A percentile compares a stretch with the other conserved stretches of the same genome.
Evolutionary conservation across 2,329 filamentous ascomycete genomes (phyloP).

Genomic region (Pseudogymnoascus sp.): DNA sequence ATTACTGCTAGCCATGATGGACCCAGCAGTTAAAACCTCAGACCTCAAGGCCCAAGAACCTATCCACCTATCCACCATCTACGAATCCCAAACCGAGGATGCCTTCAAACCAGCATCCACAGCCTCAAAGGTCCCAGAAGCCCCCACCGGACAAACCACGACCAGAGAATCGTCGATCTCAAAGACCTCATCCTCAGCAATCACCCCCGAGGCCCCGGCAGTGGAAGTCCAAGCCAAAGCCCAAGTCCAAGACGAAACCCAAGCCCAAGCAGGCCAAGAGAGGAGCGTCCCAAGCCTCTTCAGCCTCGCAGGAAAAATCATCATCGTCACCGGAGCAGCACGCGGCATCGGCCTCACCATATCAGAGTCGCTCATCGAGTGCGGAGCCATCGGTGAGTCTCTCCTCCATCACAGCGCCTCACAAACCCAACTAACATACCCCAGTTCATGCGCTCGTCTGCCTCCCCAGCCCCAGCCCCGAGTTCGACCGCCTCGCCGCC

Average conservation of each 20-base stretch:
- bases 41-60: not conserved
- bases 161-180: not conserved
- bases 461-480: not conserved
- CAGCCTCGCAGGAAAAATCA: constrained; percentile 77
- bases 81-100: not conserved
- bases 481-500: constrained; percentile 47
- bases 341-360: constrained; percentile 62
- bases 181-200: not conserved
- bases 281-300: constrained; percentile 44
- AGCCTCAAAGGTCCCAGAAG: not conserved
- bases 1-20: not conserved
- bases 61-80: not conserved
- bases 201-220: not conserved
- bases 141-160: not conserved
- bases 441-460: not conserved
- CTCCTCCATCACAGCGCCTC: too few relatives aligned
- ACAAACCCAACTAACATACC: not conserved
- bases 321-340: constrained; percentile 77
- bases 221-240: not conserved
- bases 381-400: not conserved
- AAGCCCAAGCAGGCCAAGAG: not conserved
- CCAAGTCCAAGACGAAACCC: not conserved
- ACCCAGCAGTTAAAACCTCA: not conserved
- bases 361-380: not conserved
- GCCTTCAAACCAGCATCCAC: not conserved